Conservation (phyloP, 2,329 filamentous ascomycete genomes). For the Dendrostoma leiphaemia region DNA sequence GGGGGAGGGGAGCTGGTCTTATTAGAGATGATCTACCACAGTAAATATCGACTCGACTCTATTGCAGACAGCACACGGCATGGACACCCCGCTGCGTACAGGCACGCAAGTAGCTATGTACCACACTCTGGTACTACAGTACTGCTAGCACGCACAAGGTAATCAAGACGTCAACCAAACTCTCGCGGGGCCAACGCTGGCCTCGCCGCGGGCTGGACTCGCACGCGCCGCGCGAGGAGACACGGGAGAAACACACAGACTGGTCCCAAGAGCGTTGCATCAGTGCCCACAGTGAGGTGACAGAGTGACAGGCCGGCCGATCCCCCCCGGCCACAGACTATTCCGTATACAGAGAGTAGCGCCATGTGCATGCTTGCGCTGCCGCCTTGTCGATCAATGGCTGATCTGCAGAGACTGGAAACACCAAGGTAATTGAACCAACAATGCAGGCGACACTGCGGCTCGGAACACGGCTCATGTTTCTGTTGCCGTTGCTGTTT, state of each 20-base stretch:
- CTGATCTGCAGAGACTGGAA: too few species aligned
- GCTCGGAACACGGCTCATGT: background rate
- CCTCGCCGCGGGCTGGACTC: too few species aligned
- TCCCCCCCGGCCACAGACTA: background rate
- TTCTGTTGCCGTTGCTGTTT: background rate
- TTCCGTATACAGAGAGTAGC: too few species aligned
- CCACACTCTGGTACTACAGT: too few species aligned
- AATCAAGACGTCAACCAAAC: background rate
- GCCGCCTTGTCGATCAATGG: background rate
- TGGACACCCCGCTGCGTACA: background rate
- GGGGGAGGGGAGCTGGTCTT: background rate
- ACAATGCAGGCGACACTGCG: background rate
- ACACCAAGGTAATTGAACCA: too few species aligned
- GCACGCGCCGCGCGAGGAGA: too few species aligned
- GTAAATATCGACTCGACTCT: too few species aligned
- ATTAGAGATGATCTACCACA: background rate
- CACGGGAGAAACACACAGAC: background rate
- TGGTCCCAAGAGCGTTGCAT: background rate
- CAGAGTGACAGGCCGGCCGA: constrained; percentile 3
- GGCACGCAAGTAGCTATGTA: too few species aligned
- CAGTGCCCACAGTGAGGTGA: background rate
- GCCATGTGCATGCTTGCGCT: too few species aligned
- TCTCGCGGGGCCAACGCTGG: background rate
- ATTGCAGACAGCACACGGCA: too few species aligned
- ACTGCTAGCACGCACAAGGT: too few species aligned